Evolutionary conservation across 192 early-diverging fungal species (phyloP).

Genomic region (Coemansia sp.): DNA sequence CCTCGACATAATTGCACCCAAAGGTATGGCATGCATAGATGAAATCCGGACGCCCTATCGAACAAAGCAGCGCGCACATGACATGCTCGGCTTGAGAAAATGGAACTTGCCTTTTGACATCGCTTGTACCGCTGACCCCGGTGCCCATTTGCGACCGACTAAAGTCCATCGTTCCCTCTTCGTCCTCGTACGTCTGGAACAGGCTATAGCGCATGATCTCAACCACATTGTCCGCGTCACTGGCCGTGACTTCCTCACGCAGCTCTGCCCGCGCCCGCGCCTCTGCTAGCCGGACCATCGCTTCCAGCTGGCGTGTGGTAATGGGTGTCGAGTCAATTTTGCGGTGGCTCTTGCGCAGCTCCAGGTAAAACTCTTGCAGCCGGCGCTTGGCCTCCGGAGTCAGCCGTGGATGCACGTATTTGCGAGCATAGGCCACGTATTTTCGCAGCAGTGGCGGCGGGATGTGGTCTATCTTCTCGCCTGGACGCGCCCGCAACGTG

Average conservation of each 20-base stretch:
- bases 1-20: not conserved
- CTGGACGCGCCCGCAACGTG: conserved; percentile 51
- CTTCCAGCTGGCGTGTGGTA: conserved; percentile 79
- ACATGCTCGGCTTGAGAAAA: conserved; percentile 1
- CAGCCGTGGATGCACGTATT: conserved; percentile 68
- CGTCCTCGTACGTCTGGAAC: conserved; percentile 60
- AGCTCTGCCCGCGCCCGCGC: conserved; percentile 74
- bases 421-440: conserved; percentile 83
- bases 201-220: conserved; percentile 72
- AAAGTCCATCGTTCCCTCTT: conserved; percentile 56
- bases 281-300: conserved; percentile 70
- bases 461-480: conserved; percentile 58
- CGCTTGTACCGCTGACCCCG: conserved; percentile 52
- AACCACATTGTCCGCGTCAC: conserved; percentile 72
- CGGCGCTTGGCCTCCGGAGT: conserved; percentile 56
- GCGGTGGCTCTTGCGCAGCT: conserved; percentile 60
- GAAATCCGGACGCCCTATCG: not conserved
- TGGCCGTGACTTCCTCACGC: conserved; percentile 62
- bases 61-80: not conserved
- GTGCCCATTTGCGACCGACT: conserved; percentile 58
- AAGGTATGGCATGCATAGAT: conserved; percentile 10
- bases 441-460: conserved; percentile 67
- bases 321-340: conserved; percentile 68
- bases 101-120: conserved; percentile 53
- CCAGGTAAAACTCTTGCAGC: conserved; percentile 71